Conservation (phyloP, 1,284 basidiomycete species). For the Cystobasidium pallidum region DNA sequence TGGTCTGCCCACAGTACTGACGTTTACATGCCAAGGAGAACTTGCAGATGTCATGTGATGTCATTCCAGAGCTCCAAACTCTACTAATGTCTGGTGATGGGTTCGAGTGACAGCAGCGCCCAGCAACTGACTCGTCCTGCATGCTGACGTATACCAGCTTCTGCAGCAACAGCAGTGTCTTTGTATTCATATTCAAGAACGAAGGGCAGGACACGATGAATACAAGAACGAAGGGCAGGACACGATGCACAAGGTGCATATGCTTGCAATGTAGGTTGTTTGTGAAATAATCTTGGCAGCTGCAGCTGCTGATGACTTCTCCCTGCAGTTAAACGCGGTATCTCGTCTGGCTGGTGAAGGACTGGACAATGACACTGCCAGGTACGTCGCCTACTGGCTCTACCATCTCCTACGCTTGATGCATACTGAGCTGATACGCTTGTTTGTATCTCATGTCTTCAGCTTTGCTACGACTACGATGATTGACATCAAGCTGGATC, state of each 20-base stretch:
- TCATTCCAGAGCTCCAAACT: no score
- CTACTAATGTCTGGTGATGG: no score
- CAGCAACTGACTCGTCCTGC: no score
- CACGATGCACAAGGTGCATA: not conserved
- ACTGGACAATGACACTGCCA: not conserved
- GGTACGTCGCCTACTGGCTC: not conserved
- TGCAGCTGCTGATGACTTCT: not conserved
- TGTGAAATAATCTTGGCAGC: not conserved
- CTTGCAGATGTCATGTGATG: no score
- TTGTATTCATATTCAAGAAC: no score
- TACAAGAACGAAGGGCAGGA: not conserved
- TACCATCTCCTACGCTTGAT: not conserved
- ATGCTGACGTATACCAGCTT: no score
- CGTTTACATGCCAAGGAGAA: no score
- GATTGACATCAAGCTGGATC: not conserved
- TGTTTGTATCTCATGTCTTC: not conserved
- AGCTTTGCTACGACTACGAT: not conserved
- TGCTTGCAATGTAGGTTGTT: not conserved
- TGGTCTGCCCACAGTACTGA: no score
- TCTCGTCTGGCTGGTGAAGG: not conserved
- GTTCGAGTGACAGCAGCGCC: no score
- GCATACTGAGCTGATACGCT: not conserved
- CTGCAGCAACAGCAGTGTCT: no score
- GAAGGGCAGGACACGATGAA: no score
- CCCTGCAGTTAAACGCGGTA: not conserved